A percentile compares a stretch with the other conserved stretches of the same genome.
Conservation (phyloP, 495 filamentous ascomycete species). For the Wilcoxina mikolae region DNA sequence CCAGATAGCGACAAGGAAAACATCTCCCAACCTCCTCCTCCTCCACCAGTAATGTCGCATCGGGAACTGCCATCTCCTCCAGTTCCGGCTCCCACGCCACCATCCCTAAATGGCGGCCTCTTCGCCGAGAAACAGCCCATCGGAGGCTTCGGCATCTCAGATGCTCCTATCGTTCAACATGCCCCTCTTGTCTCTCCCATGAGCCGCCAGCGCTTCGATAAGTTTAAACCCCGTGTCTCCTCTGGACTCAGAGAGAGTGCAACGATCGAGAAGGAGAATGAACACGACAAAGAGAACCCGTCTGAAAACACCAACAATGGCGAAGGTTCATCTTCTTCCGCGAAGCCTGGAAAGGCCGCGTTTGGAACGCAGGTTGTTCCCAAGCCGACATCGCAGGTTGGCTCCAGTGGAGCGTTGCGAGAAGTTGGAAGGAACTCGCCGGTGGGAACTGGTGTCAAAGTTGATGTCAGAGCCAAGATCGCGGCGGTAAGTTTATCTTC, state of each 20-base stretch:
- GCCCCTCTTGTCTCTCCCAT: constrained; percentile 8
- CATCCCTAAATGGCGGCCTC: constrained; percentile 13
- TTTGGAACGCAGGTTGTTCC: constrained; percentile 11
- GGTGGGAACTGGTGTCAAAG: constrained; percentile 19
- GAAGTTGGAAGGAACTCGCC: constrained; percentile 14
- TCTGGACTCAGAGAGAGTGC: constrained; percentile 22
- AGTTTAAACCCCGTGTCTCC: constrained; percentile 23
- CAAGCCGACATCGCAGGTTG: constrained; percentile 9
- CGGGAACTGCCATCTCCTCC: constrained; percentile 22
- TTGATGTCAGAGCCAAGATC: constrained; percentile 22
- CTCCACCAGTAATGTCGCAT: constrained; percentile 27
- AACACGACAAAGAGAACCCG: constrained; percentile 13
- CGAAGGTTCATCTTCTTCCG: constrained; percentile 4
- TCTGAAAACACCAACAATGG: constrained; percentile 6
- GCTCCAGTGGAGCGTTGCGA: constrained; percentile 17
- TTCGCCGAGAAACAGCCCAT: constrained; percentile 20
- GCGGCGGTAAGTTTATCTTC: constrained; percentile 15
- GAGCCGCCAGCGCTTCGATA: constrained; percentile 21
- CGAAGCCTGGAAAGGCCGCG: constrained; percentile 5
- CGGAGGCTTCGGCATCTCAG: constrained; percentile 17
- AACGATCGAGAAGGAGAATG: constrained; percentile 25
- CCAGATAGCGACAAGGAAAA: constrained; percentile 26
- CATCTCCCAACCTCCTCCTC: constrained; percentile 20
- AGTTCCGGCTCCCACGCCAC: constrained; percentile 12
- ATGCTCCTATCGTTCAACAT: constrained; percentile 14